These are phyloP conservation scores for Prototheca wickerhamii DNA, from an alignment of 163 green algal genomes.

Conservation along the genomic window DNA sequence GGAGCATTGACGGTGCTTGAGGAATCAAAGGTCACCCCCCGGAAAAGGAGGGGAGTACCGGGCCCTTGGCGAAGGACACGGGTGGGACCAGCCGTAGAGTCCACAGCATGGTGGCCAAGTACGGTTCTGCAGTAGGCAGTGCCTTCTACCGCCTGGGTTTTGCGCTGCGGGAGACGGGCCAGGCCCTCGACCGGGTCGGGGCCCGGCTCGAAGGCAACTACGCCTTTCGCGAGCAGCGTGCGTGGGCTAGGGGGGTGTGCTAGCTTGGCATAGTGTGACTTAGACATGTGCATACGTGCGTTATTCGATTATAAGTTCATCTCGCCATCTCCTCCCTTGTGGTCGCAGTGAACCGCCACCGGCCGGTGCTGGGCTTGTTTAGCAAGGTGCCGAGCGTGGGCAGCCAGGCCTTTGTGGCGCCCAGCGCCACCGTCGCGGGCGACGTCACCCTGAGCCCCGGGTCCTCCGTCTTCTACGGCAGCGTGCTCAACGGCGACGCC, in stretches of 20 bases:
- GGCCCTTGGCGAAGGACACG: too few relatives aligned
- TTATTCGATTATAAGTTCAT: not conserved
- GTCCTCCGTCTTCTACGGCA: constrained; percentile 87
- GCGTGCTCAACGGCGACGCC: constrained; percentile 81
- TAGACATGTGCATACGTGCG: not conserved
- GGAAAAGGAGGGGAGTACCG: too few relatives aligned
- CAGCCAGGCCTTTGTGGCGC: constrained; percentile 74
- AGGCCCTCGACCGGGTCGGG: constrained; percentile 83
- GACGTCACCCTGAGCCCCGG: constrained; percentile 76
- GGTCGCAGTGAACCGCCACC: constrained; percentile 43
- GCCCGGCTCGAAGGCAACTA: constrained; percentile 73
- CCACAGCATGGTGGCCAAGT: not conserved
- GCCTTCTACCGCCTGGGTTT: constrained; percentile 59
- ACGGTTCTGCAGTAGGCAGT: not conserved
- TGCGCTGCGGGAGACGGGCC: constrained; percentile 80
- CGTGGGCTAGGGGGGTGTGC: constrained; percentile 3
- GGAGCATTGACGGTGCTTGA: too few relatives aligned
- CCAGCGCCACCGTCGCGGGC: constrained; percentile 80
- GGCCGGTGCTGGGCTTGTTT: constrained; percentile 25
- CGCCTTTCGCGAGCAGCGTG: constrained; percentile 69
- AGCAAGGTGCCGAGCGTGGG: constrained; percentile 40
- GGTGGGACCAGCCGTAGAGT: not conserved
- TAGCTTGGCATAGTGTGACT: too few relatives aligned
- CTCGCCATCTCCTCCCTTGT: not conserved
- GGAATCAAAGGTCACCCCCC: too few relatives aligned